These are phyloP conservation scores for Aspergillus melleus DNA, from an alignment of 2,329 filamentous ascomycete genomes.

Conservation along the genomic window DNA sequence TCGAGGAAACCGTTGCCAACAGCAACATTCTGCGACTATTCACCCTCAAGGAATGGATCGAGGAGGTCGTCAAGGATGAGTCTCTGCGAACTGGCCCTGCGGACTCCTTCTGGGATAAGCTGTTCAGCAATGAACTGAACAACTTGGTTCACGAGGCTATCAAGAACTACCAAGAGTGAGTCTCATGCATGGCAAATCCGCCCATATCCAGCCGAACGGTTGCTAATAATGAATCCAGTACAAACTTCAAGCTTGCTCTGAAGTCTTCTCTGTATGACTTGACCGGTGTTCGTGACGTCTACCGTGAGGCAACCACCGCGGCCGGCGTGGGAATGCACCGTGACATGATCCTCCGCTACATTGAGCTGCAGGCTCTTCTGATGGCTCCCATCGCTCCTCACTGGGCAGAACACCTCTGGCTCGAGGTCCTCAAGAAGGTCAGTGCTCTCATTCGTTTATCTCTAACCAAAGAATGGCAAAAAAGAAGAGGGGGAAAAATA, in stretches of 20 bases:
- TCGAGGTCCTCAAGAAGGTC: conserved; percentile 77
- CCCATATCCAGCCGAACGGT: background rate
- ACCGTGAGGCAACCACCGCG: conserved; percentile 77
- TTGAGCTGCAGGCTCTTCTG: conserved; percentile 82
- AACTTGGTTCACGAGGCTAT: conserved; percentile 74
- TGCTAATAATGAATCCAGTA: conserved; percentile 43
- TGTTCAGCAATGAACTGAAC: conserved; percentile 95
- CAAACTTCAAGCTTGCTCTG: conserved; percentile 82
- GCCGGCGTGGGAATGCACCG: conserved; percentile 84
- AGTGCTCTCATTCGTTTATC: background rate
- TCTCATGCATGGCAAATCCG: conserved; percentile 4
- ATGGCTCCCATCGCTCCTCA: conserved; percentile 85
- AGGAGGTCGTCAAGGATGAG: conserved; percentile 75
- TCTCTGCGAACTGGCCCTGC: conserved; percentile 74
- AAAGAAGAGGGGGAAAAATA: background rate
- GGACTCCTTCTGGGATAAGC: conserved; percentile 77
- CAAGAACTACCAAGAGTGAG: conserved; percentile 71
- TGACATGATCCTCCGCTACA: conserved; percentile 74
- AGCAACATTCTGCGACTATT: conserved; percentile 84
- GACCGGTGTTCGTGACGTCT: conserved; percentile 82
- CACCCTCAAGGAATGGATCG: conserved; percentile 85
- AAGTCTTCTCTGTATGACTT: conserved; percentile 89
- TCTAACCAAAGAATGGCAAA: background rate
- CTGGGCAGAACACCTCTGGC: conserved; percentile 93
- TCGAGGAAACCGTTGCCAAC: conserved; percentile 93